A percentile compares a stretch with the other conserved stretches of the same genome.
phyloP scores from a whole-genome alignment of 2,329 filamentous ascomycete genomes.

The Colletotrichum tofieldiae region DNA sequence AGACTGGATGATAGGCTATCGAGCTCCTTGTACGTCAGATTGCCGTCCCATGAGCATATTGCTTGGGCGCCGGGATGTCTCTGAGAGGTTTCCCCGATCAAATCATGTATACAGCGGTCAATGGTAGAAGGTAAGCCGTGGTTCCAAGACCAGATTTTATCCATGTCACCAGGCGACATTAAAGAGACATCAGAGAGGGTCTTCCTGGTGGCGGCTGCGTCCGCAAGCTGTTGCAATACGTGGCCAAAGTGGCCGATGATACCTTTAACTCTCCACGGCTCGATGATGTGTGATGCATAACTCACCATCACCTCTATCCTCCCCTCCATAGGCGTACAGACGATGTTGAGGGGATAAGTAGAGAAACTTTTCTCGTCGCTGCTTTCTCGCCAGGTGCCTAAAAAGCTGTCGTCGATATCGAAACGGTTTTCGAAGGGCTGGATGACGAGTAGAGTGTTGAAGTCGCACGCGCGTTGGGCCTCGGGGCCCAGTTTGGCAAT shows the following conservation, averaged over 20 bases:
- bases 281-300: not conserved
- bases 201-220: not conserved
- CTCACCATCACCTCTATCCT: not conserved
- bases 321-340: not conserved
- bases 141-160: conserved; percentile 46
- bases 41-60: conserved; percentile 49
- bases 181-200: not conserved
- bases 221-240: not conserved
- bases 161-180: not conserved
- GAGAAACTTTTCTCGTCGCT: not conserved
- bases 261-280: not conserved
- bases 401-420: not conserved
- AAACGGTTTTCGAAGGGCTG: not conserved
- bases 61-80: conserved; percentile 45
- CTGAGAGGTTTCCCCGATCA: conserved; percentile 18
- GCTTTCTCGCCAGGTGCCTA: not conserved
- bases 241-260: not conserved
- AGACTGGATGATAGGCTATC: conserved; percentile 4
- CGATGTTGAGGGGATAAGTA: not conserved
- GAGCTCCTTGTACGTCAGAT: conserved; percentile 51
- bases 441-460: not conserved
- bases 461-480: not conserved
- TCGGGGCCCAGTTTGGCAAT: conserved; percentile 44
- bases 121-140: conserved; percentile 34
- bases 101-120: conserved; percentile 5